A percentile compares a stretch with the other conserved stretches of the same genome.
phyloP scores from a whole-genome alignment of 305 asterid genomes.

The Fraxinus angustifolia region DNA sequence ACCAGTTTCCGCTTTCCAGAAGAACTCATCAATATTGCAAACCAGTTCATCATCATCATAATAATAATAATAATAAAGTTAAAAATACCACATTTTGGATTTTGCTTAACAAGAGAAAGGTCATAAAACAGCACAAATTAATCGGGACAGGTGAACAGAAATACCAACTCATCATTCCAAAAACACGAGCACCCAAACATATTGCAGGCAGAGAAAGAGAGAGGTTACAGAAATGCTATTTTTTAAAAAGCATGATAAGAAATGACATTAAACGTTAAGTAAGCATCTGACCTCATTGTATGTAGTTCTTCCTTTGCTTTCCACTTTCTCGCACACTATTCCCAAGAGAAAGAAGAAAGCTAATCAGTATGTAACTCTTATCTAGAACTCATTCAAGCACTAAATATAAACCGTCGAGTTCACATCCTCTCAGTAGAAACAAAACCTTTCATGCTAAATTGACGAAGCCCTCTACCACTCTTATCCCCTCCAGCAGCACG shows the following conservation, averaged over 20 bases:
- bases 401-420: neutral
- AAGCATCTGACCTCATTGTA: conserved; percentile 76
- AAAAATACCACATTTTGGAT: neutral
- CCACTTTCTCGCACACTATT: conserved; percentile 92
- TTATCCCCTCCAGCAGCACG: conserved; percentile 91
- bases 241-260: neutral
- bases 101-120: neutral
- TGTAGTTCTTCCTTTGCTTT: conserved; percentile 96
- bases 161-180: neutral
- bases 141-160: neutral
- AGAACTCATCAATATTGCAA: neutral
- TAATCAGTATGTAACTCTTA: conserved; percentile 17
- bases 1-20: neutral
- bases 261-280: neutral
- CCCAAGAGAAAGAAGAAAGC: conserved; percentile 27
- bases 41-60: neutral
- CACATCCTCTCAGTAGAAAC: neutral
- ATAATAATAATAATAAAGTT: neutral
- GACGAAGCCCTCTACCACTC: conserved; percentile 97
- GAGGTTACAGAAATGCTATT: neutral
- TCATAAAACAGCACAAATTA: neutral
- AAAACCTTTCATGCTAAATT: conserved; percentile 97
- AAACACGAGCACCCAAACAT: neutral
- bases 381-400: conserved; percentile 18
- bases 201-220: neutral